Percentiles rank a stretch among this genome's conserved stretches.
Conservation (phyloP, 257 asterid genomes). For the Ligustrum vulgare region DNA sequence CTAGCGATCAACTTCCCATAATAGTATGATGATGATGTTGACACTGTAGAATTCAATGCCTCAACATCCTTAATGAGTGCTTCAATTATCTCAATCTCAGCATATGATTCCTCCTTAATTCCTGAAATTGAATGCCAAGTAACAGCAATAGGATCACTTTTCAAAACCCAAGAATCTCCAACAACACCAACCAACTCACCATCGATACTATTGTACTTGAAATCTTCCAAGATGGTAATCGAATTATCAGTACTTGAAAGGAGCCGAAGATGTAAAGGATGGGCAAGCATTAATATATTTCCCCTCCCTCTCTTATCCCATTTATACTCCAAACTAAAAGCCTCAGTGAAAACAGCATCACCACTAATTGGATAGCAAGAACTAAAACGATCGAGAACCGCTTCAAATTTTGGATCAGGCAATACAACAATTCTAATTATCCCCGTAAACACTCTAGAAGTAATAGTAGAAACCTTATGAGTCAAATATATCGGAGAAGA, state of each 20-base stretch:
- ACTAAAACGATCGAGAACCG: conserved; percentile 70
- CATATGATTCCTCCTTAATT: conserved; percentile 52
- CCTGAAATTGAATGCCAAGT: conserved; percentile 90
- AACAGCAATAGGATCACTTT: conserved; percentile 68
- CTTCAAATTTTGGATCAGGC: conserved; percentile 53
- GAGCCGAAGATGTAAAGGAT: conserved; percentile 80
- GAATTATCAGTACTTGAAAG: conserved; percentile 45
- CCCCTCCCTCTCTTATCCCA: conserved; percentile 94
- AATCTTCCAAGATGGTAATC: conserved; percentile 53
- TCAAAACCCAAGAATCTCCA: conserved; percentile 86
- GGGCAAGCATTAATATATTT: conserved; percentile 85
- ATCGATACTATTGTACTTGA: conserved; percentile 75
- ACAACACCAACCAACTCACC: conserved; percentile 91
- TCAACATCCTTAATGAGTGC: conserved; percentile 69
- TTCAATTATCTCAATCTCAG: conserved; percentile 56
- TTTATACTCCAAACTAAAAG: conserved; percentile 71
- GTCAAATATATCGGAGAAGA: conserved; percentile 61
- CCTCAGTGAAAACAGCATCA: conserved; percentile 53
- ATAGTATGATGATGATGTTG: conserved; percentile 75
- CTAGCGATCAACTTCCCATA: conserved; percentile 83
- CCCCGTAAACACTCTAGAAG: conserved; percentile 62
- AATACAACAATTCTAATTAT: conserved; percentile 66
- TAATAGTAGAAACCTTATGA: conserved; percentile 45
- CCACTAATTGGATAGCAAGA: conserved; percentile 78
- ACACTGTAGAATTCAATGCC: conserved; percentile 48